Base-by-base conservation (phyloP, 768 basidiomycete genomes). In the Scleroderma bovista region DNA sequence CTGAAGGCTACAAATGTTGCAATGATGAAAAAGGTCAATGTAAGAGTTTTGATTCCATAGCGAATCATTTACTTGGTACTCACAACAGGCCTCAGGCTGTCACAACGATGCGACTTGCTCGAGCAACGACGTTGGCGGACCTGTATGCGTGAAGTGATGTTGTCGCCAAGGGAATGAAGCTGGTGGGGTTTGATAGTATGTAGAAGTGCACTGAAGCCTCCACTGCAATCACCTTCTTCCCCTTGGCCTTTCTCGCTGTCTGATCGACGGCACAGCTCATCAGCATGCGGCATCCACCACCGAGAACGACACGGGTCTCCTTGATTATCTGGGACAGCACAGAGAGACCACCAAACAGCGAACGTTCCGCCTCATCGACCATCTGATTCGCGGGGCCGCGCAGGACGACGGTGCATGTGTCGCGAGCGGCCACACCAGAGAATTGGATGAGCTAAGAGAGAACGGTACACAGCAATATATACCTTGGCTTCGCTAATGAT, bases 401-500 rank as follows among this genome's bases (percentile, higher is more conserved):
- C 8, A 99, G 79, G 24, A 99, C 95, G 46, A 98, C 93, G 0
- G 96, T 99, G 67, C 96, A 98, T 20, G 96, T 96, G 69, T 95
- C 85, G 12, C 95, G 95, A 17, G 95, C 93, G 12, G 94, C 93
- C 37, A 99, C 95, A 37, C 96, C 96, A 9, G 96, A 98, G 77
- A 99, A 99, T 72, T 98, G 98, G 75, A 98, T 96, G 54, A 99
- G 78, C 94, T 98, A 57, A 22, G 10, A 15, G 0, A n/a, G 17
- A 20, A n/a, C n/a, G n/a, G n/a, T n/a, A n/a, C n/a, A n/a, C n/a
- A n/a, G n/a, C n/a, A n/a, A 19, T 36, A 23, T 74, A 20, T 52
- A 93, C 95, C 83, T 93, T 96, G 69, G 98, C 96, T 72, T 99
- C 96, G n/a, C 96, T 96, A 57, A 99, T 97, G 79, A 99, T 97